phyloP scores from a whole-genome alignment of 1,284 basidiomycete genomes.

The Sanghuangporus weigelae region DNA sequence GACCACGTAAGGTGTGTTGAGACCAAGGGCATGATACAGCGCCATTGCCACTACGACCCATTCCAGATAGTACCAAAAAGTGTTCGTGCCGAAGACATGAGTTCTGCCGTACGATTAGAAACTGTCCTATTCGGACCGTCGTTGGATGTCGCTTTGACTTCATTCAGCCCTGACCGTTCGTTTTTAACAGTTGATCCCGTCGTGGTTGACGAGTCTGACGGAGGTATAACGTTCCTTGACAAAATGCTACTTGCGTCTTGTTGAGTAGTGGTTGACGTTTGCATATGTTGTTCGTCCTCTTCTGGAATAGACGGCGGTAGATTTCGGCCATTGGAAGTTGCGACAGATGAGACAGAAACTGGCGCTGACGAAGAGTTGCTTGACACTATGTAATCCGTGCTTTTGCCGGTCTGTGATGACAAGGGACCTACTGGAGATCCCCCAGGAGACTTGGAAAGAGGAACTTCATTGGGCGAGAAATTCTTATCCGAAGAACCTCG shows the following conservation, averaged over 20 bases:
- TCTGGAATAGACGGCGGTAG: slow-evolving; percentile 10
- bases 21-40: neutral
- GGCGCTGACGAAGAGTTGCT: neutral
- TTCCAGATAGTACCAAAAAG: slow-evolving; percentile 16
- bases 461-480: neutral
- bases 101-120: slow-evolving; percentile 11
- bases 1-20: neutral
- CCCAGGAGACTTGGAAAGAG: neutral
- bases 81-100: slow-evolving; percentile 15
- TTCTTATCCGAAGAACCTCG: neutral
- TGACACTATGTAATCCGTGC: neutral
- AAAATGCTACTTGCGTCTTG: too few species aligned
- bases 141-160: too few species aligned
- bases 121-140: neutral
- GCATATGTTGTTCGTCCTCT: slow-evolving; percentile 5
- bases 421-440: neutral
- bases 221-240: too few species aligned
- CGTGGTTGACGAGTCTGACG: too few species aligned
- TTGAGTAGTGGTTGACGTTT: neutral
- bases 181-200: too few species aligned
- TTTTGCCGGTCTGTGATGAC: neutral
- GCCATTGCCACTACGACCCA: neutral
- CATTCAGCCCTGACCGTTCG: too few species aligned
- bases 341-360: neutral
- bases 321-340: neutral